Percentiles rank a stretch among this genome's conserved stretches.
These are phyloP conservation scores for Salix caprea DNA, from an alignment of 345 rosid genomes.

Conservation along the genomic window DNA sequence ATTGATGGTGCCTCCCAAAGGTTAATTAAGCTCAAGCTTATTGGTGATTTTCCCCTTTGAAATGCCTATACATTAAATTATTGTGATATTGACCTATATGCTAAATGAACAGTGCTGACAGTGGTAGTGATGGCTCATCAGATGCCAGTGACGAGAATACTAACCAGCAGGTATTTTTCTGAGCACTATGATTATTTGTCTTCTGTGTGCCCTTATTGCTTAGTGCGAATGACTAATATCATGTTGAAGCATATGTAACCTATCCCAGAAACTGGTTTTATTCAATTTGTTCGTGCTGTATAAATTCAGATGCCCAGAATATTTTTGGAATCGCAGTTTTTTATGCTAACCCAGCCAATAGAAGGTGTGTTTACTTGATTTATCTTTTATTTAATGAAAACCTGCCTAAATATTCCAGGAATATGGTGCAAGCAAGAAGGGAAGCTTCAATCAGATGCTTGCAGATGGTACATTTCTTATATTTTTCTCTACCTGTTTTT, in stretches of 20 bases:
- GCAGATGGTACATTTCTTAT: constrained; percentile 56
- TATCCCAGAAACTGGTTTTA: not conserved
- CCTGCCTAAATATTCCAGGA: constrained; percentile 38
- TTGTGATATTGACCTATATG: not conserved
- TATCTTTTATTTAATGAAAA: not conserved
- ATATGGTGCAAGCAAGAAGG: constrained; percentile 47
- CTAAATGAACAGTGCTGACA: constrained; percentile 59
- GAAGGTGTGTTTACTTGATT: not conserved
- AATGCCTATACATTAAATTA: not conserved
- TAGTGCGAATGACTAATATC: not conserved
- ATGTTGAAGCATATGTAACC: not conserved
- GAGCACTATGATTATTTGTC: not conserved
- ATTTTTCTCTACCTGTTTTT: constrained; percentile 2
- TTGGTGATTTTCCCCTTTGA: not conserved
- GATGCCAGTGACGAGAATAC: constrained; percentile 70
- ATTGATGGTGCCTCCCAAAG: constrained; percentile 83
- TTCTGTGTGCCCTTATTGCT: not conserved
- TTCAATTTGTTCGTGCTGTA: not conserved
- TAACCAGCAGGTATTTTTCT: constrained; percentile 53
- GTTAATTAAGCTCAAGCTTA: constrained; percentile 24
- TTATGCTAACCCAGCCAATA: not conserved
- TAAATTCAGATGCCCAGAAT: not conserved
- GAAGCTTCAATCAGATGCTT: constrained; percentile 76
- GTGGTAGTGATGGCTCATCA: constrained; percentile 89
- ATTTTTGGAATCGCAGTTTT: constrained; percentile 2